Percentiles rank a stretch among this genome's conserved stretches.
phyloP scores from a whole-genome alignment of 2,329 filamentous ascomycete species.

The Cadophora sp. region DNA sequence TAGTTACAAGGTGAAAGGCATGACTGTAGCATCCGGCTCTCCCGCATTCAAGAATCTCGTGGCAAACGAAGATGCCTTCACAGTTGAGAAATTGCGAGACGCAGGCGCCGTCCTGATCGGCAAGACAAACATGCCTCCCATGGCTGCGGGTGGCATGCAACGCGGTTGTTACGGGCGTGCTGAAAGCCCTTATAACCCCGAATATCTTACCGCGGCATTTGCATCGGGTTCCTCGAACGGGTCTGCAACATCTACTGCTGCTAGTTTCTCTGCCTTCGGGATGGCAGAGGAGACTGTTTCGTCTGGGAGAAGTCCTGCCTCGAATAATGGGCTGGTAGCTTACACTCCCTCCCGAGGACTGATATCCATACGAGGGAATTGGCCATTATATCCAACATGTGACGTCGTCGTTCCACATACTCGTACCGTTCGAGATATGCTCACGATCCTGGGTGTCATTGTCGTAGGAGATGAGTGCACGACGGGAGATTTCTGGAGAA shows the following conservation, averaged over 20 bases:
- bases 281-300: slow-evolving; percentile 63
- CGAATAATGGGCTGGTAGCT: slow-evolving; percentile 61
- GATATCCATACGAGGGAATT: slow-evolving; percentile 58
- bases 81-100: slow-evolving; percentile 53
- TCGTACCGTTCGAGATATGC: slow-evolving; percentile 56
- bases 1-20: slow-evolving; percentile 59
- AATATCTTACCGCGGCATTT: slow-evolving; percentile 61
- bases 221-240: slow-evolving; percentile 66
- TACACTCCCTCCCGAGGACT: slow-evolving; percentile 62
- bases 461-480: slow-evolving; percentile 50
- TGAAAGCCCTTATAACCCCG: slow-evolving; percentile 61
- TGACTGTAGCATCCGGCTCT: slow-evolving; percentile 61
- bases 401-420: slow-evolving; percentile 62
- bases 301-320: slow-evolving; percentile 61
- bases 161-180: slow-evolving; percentile 62
- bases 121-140: slow-evolving; percentile 65
- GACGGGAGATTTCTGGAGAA: slow-evolving; percentile 60
- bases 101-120: slow-evolving; percentile 60
- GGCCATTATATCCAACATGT: slow-evolving; percentile 62
- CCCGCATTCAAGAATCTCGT: slow-evolving; percentile 59
- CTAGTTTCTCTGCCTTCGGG: slow-evolving; percentile 59
- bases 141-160: slow-evolving; percentile 65
- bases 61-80: slow-evolving; percentile 59
- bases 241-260: slow-evolving; percentile 56
- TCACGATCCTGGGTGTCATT: slow-evolving; percentile 57